A percentile compares a stretch with the other conserved stretches of the same genome.
These are phyloP conservation scores for Geosiphon pyriformis DNA, from an alignment of 192 early-diverging fungal species.

Conservation along the genomic window DNA sequence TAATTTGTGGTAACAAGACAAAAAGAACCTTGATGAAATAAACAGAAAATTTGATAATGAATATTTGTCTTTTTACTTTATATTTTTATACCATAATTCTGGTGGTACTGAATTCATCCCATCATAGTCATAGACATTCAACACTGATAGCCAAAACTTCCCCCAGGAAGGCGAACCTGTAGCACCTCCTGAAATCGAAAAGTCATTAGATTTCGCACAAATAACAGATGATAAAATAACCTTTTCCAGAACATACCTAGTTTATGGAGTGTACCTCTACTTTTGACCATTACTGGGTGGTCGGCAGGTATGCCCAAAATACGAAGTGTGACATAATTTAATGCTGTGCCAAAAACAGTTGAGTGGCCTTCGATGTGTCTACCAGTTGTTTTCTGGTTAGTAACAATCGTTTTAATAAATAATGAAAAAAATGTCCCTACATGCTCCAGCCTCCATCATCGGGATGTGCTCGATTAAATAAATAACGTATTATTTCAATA, in stretches of 20 bases:
- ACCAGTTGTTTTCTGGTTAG: no score
- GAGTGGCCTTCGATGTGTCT: constrained; percentile 89
- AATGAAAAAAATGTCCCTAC: constrained; percentile 37
- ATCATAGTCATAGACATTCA: constrained; percentile 93
- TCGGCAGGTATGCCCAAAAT: constrained; percentile 81
- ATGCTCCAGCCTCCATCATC: constrained; percentile 97
- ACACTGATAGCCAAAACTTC: constrained; percentile 92
- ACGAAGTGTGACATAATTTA: constrained; percentile 90
- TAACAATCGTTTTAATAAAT: constrained; percentile 3
- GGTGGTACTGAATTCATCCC: constrained; percentile 95
- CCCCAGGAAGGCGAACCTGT: constrained; percentile 89
- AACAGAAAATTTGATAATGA: not conserved
- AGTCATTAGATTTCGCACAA: no score
- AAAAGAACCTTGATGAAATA: not conserved
- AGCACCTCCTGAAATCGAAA: constrained; percentile 78
- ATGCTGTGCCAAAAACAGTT: constrained; percentile 91
- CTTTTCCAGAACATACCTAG: constrained; percentile 59
- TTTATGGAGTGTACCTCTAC: constrained; percentile 75
- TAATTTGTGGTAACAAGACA: no score
- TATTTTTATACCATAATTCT: constrained; percentile 69
- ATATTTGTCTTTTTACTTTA: no score
- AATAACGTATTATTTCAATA: constrained; percentile 82
- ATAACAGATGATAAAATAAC: no score
- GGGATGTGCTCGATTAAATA: constrained; percentile 72
- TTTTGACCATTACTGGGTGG: constrained; percentile 79